A percentile compares a stretch with the other conserved stretches of the same genome.
Conservation (phyloP, 2,329 filamentous ascomycete genomes). For the Catunica adiposa region DNA sequence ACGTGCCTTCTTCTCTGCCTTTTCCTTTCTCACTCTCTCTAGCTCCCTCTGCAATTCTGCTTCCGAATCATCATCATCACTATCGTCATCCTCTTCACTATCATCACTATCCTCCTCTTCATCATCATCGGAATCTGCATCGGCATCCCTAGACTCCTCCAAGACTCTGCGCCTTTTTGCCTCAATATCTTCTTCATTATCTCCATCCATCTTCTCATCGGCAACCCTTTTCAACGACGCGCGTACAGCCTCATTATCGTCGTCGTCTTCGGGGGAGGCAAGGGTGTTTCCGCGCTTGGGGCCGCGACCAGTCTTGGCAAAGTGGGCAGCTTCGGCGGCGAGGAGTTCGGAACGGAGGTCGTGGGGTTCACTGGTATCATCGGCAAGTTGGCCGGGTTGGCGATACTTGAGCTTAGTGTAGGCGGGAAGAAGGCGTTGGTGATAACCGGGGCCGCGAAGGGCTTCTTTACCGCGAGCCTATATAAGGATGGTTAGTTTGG, state of each 20-base stretch:
- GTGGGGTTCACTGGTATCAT: slow-evolving; percentile 40
- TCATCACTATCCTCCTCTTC: slow-evolving; percentile 35
- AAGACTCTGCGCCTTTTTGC: slow-evolving; percentile 74
- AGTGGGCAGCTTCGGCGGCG: slow-evolving; percentile 73
- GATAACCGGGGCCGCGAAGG: slow-evolving; percentile 81
- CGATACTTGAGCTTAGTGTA: slow-evolving; percentile 85
- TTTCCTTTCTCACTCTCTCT: slow-evolving; percentile 80
- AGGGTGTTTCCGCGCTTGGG: slow-evolving; percentile 44
- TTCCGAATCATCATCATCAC: slow-evolving; percentile 53
- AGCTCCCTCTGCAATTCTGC: slow-evolving; percentile 83
- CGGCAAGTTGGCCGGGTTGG: slow-evolving; percentile 69
- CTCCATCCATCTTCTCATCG: slow-evolving; percentile 30
- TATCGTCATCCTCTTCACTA: slow-evolving; percentile 35
- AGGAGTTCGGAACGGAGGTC: slow-evolving; percentile 84
- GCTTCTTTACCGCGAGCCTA: slow-evolving; percentile 89
- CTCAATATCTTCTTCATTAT: slow-evolving; percentile 49
- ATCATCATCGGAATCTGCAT: slow-evolving; percentile 50
- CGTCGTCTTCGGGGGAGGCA: slow-evolving; percentile 28
- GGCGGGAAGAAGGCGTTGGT: slow-evolving; percentile 85
- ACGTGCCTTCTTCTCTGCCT: slow-evolving; percentile 43
- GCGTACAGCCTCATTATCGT: slow-evolving; percentile 29
- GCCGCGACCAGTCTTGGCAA: slow-evolving; percentile 43
- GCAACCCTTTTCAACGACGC: slow-evolving; percentile 16
- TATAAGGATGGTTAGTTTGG: slow-evolving; percentile 12
- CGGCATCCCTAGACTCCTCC: slow-evolving; percentile 74